Evolutionary conservation across 768 basidiomycete genomes (phyloP).

Genomic region (Trametopsis cervina): DNA sequence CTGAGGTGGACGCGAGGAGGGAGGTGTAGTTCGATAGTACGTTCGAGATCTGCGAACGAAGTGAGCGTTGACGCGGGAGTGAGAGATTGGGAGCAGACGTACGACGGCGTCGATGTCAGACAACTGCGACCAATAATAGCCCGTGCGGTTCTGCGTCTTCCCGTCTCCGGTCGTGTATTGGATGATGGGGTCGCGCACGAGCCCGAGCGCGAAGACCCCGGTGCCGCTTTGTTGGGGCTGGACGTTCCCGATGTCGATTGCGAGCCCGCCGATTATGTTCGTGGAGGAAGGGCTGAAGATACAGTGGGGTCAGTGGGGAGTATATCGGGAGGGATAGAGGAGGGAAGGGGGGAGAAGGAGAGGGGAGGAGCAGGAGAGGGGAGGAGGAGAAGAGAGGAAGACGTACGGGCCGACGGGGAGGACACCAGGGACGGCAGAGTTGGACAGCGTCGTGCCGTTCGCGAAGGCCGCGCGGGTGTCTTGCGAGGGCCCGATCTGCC

Average conservation of each 20-base stretch:
- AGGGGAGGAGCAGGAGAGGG: no score
- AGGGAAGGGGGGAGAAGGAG: no score
- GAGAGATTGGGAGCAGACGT: background rate
- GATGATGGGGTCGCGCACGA: background rate
- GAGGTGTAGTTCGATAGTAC: background rate
- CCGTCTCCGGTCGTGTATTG: background rate
- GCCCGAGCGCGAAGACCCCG: background rate
- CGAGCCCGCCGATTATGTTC: background rate
- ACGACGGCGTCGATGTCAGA: background rate
- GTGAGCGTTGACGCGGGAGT: background rate
- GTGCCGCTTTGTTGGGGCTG: background rate
- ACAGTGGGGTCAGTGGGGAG: no score
- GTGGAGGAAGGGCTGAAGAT: background rate
- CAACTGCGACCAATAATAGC: background rate
- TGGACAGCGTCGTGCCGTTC: background rate
- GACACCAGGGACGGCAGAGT: background rate
- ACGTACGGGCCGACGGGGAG: background rate
- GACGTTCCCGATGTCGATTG: background rate
- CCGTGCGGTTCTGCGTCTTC: background rate
- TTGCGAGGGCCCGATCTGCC: background rate
- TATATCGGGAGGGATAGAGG: no score
- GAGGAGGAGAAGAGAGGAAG: background rate
- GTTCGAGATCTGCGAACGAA: background rate
- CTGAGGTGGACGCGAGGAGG: background rate
- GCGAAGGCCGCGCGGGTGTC: background rate